These are phyloP conservation scores for Myxozyma mucilagina DNA, from an alignment of 805 yeast species.

Conservation along the genomic window DNA sequence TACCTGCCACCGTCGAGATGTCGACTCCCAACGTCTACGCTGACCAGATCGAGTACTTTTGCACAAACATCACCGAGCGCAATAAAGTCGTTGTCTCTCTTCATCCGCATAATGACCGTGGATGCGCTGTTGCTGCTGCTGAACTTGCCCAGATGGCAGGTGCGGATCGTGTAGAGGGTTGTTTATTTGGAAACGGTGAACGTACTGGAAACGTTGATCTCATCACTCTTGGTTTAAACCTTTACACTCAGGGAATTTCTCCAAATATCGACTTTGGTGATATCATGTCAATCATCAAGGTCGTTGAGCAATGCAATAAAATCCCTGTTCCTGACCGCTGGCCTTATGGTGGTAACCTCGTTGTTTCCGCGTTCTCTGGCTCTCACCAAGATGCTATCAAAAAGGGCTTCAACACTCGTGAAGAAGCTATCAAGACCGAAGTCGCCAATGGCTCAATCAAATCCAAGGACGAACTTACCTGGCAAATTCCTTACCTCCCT, in stretches of 20 bases:
- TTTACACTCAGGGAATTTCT: conserved; percentile 74
- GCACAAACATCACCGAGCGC: conserved; percentile 60
- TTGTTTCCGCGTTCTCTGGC: conserved; percentile 80
- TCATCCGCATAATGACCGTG: conserved; percentile 84
- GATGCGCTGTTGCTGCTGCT: conserved; percentile 87
- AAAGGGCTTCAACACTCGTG: conserved; percentile 65
- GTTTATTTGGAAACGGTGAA: conserved; percentile 83
- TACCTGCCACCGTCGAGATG: conserved; percentile 86
- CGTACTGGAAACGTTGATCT: conserved; percentile 85
- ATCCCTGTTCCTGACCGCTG: conserved; percentile 77
- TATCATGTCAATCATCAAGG: conserved; percentile 62
- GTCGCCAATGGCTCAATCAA: conserved; percentile 7
- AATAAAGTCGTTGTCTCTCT: conserved; percentile 72
- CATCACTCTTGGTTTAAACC: conserved; percentile 72
- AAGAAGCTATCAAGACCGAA: conserved; percentile 39
- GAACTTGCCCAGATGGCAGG: conserved; percentile 82
- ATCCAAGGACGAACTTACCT: conserved; percentile 44
- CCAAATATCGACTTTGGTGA: conserved; percentile 74
- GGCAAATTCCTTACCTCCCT: conserved; percentile 82
- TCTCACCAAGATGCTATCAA: conserved; percentile 89
- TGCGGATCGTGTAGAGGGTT: conserved; percentile 86
- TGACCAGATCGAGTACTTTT: conserved; percentile 77
- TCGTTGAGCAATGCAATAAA: conserved; percentile 77
- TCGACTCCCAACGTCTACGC: conserved; percentile 80
- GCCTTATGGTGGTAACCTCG: conserved; percentile 80